phyloP scores from a whole-genome alignment of 352 stramenopile species.

The Phytophthora pluvialis region DNA sequence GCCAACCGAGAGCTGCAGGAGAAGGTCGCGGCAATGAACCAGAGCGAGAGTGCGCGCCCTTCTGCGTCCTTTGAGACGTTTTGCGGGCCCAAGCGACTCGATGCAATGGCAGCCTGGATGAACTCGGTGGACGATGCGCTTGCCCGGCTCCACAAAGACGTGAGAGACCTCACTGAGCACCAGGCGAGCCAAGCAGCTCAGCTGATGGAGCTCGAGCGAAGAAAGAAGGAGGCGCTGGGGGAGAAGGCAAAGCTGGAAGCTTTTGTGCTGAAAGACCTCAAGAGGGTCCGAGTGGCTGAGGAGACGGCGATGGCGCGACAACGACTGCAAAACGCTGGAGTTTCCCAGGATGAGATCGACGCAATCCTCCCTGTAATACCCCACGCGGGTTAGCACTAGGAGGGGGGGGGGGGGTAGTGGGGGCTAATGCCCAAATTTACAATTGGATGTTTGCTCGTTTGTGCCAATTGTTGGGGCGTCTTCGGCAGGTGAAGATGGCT shows the following conservation, averaged over 20 bases:
- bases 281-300: constrained; percentile 28
- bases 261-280: constrained; percentile 18
- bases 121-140: constrained; percentile 29
- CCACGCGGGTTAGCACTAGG: background rate
- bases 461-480: no score
- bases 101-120: constrained; percentile 35
- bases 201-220: constrained; percentile 16
- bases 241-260: constrained; percentile 19
- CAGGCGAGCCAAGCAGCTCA: constrained; percentile 16
- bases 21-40: constrained; percentile 51
- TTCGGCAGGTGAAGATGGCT: no score
- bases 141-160: constrained; percentile 14
- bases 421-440: background rate
- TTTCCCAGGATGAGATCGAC: constrained; percentile 36
- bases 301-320: constrained; percentile 33
- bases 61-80: constrained; percentile 37
- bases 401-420: background rate
- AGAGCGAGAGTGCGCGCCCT: constrained; percentile 54
- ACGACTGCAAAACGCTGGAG: constrained; percentile 26
- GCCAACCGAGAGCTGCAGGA: constrained; percentile 60
- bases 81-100: constrained; percentile 21
- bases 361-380: constrained; percentile 32
- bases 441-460: background rate
- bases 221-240: constrained; percentile 20
- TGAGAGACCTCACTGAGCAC: constrained; percentile 16